A percentile compares a stretch with the other conserved stretches of the same genome.
Conservation (phyloP, 2,329 filamentous ascomycete species). For the Ramularia endophylla region DNA sequence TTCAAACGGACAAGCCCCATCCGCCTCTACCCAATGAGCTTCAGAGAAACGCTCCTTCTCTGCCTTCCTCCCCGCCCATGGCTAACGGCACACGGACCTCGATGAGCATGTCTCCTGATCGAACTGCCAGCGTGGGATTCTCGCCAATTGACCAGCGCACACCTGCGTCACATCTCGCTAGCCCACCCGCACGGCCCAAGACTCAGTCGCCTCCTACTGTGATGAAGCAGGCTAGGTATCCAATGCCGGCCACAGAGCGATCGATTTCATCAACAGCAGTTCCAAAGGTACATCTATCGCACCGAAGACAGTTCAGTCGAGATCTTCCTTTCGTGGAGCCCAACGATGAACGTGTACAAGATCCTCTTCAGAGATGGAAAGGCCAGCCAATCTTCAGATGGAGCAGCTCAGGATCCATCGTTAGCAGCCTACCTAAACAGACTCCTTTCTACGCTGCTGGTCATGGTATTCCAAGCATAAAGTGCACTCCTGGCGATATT, state of each 20-base stretch:
- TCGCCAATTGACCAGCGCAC: constrained; percentile 15
- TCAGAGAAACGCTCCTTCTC: constrained; percentile 5
- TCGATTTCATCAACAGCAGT: constrained; percentile 4
- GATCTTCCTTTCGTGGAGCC: constrained; percentile 53
- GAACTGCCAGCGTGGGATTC: constrained; percentile 14
- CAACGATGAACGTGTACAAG: constrained; percentile 53
- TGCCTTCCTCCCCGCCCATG: constrained; percentile 36
- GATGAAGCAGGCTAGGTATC: constrained; percentile 43
- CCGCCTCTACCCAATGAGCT: constrained; percentile 18
- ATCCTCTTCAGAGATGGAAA: constrained; percentile 84
- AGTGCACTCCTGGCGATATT: constrained; percentile 75
- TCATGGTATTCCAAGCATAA: constrained; percentile 66
- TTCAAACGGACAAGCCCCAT: constrained; percentile 36
- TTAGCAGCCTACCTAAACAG: constrained; percentile 83
- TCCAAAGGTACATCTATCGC: constrained; percentile 27
- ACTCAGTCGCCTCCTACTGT: constrained; percentile 56
- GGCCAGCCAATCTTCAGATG: constrained; percentile 82
- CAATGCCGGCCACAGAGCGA: constrained; percentile 18
- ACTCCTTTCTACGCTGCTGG: constrained; percentile 79
- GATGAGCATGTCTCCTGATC: constrained; percentile 18
- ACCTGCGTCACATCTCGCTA: constrained; percentile 35
- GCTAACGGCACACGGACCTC: constrained; percentile 16
- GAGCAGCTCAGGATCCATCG: constrained; percentile 75
- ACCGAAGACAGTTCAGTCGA: constrained; percentile 40
- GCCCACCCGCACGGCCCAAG: constrained; percentile 31